A percentile compares a stretch with the other conserved stretches of the same genome.
Evolutionary conservation across 2,329 filamentous ascomycete species (phyloP).

Genomic region (Trichophyton schoenleinii): DNA sequence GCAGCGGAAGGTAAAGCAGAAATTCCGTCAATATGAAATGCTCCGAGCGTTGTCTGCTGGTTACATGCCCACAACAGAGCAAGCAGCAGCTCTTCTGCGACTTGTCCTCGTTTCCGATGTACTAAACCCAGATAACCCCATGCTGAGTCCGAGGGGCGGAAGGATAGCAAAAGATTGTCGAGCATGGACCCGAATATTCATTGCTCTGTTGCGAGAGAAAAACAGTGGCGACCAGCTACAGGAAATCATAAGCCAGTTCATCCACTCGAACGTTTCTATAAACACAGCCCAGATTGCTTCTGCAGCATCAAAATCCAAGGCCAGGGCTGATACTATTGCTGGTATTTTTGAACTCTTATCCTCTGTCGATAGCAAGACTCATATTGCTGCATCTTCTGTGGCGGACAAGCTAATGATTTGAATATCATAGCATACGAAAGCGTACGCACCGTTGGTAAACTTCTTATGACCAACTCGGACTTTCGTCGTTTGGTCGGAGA

Average conservation of each 20-base stretch:
- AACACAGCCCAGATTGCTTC: conserved; percentile 52
- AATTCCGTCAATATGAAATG: conserved; percentile 91
- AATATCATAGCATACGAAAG: conserved; percentile 56
- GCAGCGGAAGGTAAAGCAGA: conserved; percentile 69
- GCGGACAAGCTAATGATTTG: background rate
- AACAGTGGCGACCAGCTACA: conserved; percentile 77
- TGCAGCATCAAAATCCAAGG: conserved; percentile 50
- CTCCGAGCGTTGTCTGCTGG: conserved; percentile 66
- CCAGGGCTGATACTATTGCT: conserved; percentile 58
- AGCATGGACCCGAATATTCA: conserved; percentile 65
- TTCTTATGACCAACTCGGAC: conserved; percentile 82
- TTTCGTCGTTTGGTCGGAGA: conserved; percentile 80
- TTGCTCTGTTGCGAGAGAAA: conserved; percentile 70
- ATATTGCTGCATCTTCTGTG: background rate
- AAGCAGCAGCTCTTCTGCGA: conserved; percentile 65
- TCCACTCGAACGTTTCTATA: conserved; percentile 58
- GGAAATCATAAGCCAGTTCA: conserved; percentile 77
- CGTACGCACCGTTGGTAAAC: conserved; percentile 64
- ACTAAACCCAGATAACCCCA: conserved; percentile 60
- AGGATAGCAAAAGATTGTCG: conserved; percentile 59
- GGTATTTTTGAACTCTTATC: conserved; percentile 34
- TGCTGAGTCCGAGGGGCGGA: conserved; percentile 66
- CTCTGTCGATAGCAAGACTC: background rate
- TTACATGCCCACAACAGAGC: conserved; percentile 85
- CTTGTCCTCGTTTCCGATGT: conserved; percentile 66